phyloP scores from a whole-genome alignment of 768 basidiomycete species.

The Phlebiopsis gigantea region DNA sequence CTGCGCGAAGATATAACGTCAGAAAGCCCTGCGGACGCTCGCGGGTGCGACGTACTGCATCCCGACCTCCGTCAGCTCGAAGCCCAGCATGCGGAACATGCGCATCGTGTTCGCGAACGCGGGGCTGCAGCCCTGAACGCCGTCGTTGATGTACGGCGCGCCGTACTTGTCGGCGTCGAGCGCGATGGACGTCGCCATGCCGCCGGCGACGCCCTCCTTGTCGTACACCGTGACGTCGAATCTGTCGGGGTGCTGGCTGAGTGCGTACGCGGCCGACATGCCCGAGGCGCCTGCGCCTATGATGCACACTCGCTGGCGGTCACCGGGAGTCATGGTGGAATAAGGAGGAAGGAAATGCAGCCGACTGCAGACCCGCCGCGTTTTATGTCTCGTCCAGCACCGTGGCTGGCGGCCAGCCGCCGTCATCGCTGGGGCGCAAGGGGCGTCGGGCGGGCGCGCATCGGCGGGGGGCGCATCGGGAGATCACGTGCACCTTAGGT shows the following conservation, averaged over 20 bases:
- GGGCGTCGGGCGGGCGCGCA: not conserved
- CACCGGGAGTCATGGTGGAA: conserved; percentile 12
- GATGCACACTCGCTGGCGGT: conserved; percentile 22
- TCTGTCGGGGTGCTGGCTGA: conserved; percentile 27
- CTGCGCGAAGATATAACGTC: conserved; percentile 5
- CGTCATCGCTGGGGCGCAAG: not conserved
- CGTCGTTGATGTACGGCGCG: conserved; percentile 32
- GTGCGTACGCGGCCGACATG: conserved; percentile 30
- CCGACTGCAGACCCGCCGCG: no score
- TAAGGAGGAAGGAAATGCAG: not conserved
- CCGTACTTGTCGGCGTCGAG: conserved; percentile 27
- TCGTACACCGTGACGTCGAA: conserved; percentile 30
- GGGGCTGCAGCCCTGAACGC: conserved; percentile 31
- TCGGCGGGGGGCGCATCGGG: not conserved
- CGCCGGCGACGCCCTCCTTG: conserved; percentile 23
- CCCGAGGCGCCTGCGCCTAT: conserved; percentile 26
- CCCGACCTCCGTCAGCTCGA: conserved; percentile 27
- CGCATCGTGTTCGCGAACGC: conserved; percentile 31
- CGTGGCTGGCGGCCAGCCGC: no score
- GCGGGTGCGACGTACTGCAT: conserved; percentile 24
- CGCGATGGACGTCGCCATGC: conserved; percentile 31
- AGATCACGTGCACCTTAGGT: not conserved
- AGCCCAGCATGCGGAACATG: conserved; percentile 31
- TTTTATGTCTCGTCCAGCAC: no score
- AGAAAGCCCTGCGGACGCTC: not conserved